Conservation (phyloP, 306 rosid genomes). For the Sindora glabra region DNA sequence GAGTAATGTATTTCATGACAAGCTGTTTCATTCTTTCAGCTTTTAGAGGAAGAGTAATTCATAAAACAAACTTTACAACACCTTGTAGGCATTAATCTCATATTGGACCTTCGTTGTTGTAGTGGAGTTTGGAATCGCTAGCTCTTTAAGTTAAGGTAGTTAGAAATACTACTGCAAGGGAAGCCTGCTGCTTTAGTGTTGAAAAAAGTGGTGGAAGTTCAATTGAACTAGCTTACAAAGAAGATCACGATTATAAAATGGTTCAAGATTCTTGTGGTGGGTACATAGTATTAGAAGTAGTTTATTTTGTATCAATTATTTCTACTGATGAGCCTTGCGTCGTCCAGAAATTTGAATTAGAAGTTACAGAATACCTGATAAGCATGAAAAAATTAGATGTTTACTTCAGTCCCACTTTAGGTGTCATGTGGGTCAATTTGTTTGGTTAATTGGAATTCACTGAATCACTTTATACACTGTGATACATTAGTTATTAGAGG, state of each 20-base stretch:
- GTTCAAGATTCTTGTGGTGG: constrained; percentile 44
- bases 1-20: neutral
- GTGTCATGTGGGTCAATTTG: constrained; percentile 27
- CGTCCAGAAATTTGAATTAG: constrained; percentile 89
- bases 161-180: constrained; percentile 37
- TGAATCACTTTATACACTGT: neutral
- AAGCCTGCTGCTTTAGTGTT: constrained; percentile 34
- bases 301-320: constrained; percentile 37
- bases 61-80: constrained; percentile 5
- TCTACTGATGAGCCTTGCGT: constrained; percentile 68
- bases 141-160: constrained; percentile 36
- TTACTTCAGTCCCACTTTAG: constrained; percentile 25
- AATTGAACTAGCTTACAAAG: constrained; percentile 47
- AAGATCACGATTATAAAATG: constrained; percentile 40
- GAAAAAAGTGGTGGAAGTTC: constrained; percentile 60
- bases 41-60: neutral
- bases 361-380: constrained; percentile 86
- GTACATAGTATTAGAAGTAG: constrained; percentile 31
- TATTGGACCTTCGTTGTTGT: constrained; percentile 24
- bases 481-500: constrained; percentile 16
- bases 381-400: constrained; percentile 65
- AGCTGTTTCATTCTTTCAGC: neutral
- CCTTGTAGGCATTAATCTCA: constrained; percentile 4
- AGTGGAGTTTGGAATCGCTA: constrained; percentile 81
- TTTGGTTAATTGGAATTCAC: constrained; percentile 37